Evolutionary conservation across 306 rosid species (phyloP).

Genomic region (Malus sieversii): DNA sequence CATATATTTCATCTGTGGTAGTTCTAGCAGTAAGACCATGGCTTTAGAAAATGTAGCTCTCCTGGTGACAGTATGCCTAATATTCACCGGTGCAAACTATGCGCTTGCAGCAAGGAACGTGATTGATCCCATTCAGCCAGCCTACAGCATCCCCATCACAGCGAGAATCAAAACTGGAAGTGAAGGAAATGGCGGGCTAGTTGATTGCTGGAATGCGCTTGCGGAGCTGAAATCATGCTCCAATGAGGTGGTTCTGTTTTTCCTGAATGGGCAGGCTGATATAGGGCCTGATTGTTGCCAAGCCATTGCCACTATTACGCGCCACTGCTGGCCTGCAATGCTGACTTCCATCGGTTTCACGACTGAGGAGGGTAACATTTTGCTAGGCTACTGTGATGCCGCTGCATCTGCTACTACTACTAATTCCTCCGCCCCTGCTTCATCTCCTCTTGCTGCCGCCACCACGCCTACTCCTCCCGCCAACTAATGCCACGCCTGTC

Average conservation of each 20-base stretch:
- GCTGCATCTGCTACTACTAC: not conserved
- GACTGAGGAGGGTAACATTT: constrained; percentile 17
- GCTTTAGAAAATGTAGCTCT: not conserved
- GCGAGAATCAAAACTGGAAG: not conserved
- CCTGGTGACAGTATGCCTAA: not conserved
- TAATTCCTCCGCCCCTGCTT: not conserved
- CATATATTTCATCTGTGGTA: not conserved
- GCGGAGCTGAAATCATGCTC: constrained; percentile 29
- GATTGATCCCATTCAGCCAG: too few species aligned
- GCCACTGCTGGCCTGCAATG: constrained; percentile 40
- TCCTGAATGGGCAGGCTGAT: constrained; percentile 15
- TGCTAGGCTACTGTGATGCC: constrained; percentile 27
- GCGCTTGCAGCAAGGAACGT: constrained; percentile 17
- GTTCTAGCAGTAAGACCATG: not conserved
- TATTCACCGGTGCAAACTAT: not conserved
- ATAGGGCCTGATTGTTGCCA: constrained; percentile 31
- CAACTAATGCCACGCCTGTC: not conserved
- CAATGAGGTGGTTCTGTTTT: constrained; percentile 24
- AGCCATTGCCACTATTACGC: constrained; percentile 29
- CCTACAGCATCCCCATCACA: not conserved
- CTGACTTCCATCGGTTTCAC: constrained; percentile 32
- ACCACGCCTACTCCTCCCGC: not conserved
- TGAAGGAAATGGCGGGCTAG: not conserved
- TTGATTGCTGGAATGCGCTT: constrained; percentile 25
- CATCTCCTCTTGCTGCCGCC: constrained; percentile 11